Percentiles rank a stretch among this genome's conserved stretches.
phyloP scores from a whole-genome alignment of 2,329 filamentous ascomycete genomes.

The Aspergillus arachidicola region DNA sequence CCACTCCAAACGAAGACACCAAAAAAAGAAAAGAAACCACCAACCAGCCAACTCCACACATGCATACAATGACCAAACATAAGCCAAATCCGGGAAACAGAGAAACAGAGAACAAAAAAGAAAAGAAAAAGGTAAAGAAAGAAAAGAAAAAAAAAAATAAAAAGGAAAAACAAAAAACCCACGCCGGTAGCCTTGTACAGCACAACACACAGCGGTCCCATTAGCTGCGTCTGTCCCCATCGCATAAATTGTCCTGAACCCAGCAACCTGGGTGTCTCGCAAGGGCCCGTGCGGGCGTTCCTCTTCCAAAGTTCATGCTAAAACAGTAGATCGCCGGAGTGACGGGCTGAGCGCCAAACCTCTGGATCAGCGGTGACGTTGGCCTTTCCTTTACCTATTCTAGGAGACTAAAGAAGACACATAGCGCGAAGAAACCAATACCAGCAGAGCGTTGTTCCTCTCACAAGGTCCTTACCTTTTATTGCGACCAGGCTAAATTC shows the following conservation, averaged over 20 bases:
- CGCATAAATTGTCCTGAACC: background rate
- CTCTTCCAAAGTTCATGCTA: background rate
- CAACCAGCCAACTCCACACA: background rate
- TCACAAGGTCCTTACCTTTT: no score
- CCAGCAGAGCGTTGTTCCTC: background rate
- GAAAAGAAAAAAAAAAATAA: background rate
- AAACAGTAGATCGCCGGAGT: background rate
- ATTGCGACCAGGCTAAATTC: background rate
- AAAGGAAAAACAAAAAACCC: no score
- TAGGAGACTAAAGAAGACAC: background rate
- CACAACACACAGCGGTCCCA: background rate
- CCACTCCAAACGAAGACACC: background rate
- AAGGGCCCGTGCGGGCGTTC: background rate
- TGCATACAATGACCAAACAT: background rate
- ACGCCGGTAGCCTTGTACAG: background rate
- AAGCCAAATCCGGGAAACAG: background rate
- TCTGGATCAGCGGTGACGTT: background rate
- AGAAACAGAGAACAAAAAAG: background rate
- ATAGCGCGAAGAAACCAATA: background rate
- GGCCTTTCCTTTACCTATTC: background rate
- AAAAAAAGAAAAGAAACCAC: background rate
- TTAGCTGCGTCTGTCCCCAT: background rate
- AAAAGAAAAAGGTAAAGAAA: no score
- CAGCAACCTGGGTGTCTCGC: background rate
- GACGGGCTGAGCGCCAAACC: background rate